phyloP scores from a whole-genome alignment of 2,329 filamentous ascomycete species.

The Calonectria multiphialidica region DNA sequence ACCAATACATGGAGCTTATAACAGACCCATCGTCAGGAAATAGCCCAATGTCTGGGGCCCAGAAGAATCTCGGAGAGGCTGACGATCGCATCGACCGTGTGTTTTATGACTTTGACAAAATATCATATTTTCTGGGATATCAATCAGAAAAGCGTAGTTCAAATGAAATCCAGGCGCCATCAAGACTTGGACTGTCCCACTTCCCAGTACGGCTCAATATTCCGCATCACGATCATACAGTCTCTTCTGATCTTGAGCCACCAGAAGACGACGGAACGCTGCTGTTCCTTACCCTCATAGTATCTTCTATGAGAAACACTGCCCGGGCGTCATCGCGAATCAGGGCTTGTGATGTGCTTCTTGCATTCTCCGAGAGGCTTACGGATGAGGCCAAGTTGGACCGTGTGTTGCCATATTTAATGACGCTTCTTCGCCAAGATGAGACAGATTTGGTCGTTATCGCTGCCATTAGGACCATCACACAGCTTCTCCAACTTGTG shows the following conservation, averaged over 20 bases:
- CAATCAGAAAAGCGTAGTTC: constrained; percentile 61
- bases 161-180: constrained; percentile 41
- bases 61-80: constrained; percentile 82
- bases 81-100: constrained; percentile 96
- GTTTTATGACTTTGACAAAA: constrained; percentile 96
- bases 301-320: constrained; percentile 89
- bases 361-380: constrained; percentile 90
- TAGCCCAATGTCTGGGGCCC: constrained; percentile 74
- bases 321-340: constrained; percentile 89
- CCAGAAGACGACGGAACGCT: constrained; percentile 88
- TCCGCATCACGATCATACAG: constrained; percentile 83
- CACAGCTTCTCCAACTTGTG: constrained; percentile 89
- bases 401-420: constrained; percentile 89
- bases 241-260: constrained; percentile 70
- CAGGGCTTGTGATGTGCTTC: constrained; percentile 88
- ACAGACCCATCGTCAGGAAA: constrained; percentile 90
- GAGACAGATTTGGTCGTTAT: constrained; percentile 87
- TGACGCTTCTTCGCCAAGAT: constrained; percentile 81
- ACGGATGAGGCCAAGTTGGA: constrained; percentile 98
- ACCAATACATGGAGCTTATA: constrained; percentile 97
- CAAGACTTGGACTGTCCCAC: constrained; percentile 67
- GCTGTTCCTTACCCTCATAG: constrained; percentile 90
- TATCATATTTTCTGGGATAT: constrained; percentile 92
- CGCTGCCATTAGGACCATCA: constrained; percentile 86
- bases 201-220: constrained; percentile 90